A percentile compares a stretch with the other conserved stretches of the same genome.
Evolutionary conservation across 495 filamentous ascomycete genomes (phyloP).

Genomic region (Pseudevernia furfuracea): DNA sequence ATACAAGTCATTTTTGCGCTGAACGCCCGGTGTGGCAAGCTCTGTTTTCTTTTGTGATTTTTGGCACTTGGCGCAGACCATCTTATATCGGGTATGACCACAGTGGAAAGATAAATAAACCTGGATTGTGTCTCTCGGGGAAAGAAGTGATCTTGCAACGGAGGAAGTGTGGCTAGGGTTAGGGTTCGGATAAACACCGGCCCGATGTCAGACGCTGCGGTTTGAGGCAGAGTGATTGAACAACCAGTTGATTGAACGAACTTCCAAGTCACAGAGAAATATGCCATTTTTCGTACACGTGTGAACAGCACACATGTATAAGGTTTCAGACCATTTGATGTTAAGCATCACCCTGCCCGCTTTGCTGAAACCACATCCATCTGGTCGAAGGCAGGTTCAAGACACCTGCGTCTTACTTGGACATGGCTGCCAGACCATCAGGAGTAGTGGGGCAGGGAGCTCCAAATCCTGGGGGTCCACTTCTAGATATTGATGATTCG

Average conservation of each 20-base stretch:
- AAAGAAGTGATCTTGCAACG: no score
- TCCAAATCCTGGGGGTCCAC: conserved; percentile 56
- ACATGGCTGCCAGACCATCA: conserved; percentile 63
- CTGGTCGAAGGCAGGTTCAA: not conserved
- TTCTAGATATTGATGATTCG: conserved; percentile 67
- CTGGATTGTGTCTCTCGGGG: not conserved
- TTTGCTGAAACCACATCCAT: not conserved
- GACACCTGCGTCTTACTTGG: conserved; percentile 6
- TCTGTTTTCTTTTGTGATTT: conserved; percentile 54
- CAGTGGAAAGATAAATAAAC: not conserved
- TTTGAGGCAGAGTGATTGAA: not conserved
- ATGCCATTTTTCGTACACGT: not conserved
- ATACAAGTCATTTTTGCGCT: conserved; percentile 66
- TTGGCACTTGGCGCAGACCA: conserved; percentile 65
- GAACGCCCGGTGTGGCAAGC: conserved; percentile 61
- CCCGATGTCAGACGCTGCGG: not conserved
- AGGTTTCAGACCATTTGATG: conserved; percentile 7
- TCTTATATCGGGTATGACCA: conserved; percentile 27
- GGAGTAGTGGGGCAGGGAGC: conserved; percentile 51
- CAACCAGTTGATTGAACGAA: not conserved
- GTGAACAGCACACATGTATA: conserved; percentile 15
- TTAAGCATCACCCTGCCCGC: conserved; percentile 2
- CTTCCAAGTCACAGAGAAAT: not conserved
- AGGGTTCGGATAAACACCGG: not conserved
- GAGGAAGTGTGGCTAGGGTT: no score